Percentiles rank a stretch among this genome's conserved stretches.
Conservation (phyloP, 352 stramenopile species). For the Phytophthora pluvialis region DNA sequence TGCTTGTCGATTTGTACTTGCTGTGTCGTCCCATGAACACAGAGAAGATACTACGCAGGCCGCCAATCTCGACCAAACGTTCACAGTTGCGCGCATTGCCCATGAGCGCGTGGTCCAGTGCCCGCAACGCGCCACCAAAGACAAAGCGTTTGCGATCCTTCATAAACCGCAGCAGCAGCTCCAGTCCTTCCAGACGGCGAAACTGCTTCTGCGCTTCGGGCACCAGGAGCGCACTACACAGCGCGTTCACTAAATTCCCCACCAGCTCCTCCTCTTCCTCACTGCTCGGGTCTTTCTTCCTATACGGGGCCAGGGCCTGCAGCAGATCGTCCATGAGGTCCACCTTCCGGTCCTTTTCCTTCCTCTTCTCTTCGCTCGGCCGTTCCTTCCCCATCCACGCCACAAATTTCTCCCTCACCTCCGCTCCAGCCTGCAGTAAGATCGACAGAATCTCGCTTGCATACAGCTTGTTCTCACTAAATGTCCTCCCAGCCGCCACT, state of each 20-base stretch:
- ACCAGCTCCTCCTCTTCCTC: slow-evolving; percentile 93
- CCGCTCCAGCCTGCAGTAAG: slow-evolving; percentile 68
- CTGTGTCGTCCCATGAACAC: slow-evolving; percentile 68
- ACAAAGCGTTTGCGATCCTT: slow-evolving; percentile 85
- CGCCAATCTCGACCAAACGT: slow-evolving; percentile 69
- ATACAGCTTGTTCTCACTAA: slow-evolving; percentile 86
- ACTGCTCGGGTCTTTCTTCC: slow-evolving; percentile 80
- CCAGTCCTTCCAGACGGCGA: slow-evolving; percentile 86
- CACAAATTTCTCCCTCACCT: slow-evolving; percentile 53
- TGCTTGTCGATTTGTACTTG: slow-evolving; percentile 48
- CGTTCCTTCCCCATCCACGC: slow-evolving; percentile 21
- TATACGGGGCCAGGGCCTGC: slow-evolving; percentile 87
- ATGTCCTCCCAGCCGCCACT: slow-evolving; percentile 41
- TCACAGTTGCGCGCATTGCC: slow-evolving; percentile 69
- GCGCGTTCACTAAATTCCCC: slow-evolving; percentile 92
- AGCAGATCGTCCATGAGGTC: slow-evolving; percentile 94
- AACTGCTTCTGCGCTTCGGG: slow-evolving; percentile 58
- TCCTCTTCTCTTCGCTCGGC: slow-evolving; percentile 19
- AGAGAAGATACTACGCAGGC: slow-evolving; percentile 68
- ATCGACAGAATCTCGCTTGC: slow-evolving; percentile 88
- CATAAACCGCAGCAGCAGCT: slow-evolving; percentile 93
- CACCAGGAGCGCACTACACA: slow-evolving; percentile 82
- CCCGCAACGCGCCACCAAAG: slow-evolving; percentile 59
- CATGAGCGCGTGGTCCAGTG: slow-evolving; percentile 70
- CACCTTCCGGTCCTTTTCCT: slow-evolving; percentile 25